Evolutionary conservation across 257 asterid species (phyloP), one percentile per base, ranked within the genome.

Genomic region (Nicotiana paniculata): DNA sequence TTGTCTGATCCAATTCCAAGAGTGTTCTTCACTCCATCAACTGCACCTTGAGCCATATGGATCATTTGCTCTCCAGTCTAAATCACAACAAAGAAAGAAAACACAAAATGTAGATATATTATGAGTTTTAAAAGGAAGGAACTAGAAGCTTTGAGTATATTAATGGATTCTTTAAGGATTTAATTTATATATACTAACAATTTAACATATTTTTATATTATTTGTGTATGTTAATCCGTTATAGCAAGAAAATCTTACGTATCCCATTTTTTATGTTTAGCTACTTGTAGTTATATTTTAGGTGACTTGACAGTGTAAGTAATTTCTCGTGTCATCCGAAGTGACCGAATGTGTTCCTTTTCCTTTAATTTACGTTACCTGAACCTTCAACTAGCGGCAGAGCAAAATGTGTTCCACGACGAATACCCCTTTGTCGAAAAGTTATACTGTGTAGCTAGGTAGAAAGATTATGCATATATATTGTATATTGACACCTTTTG

Each of bases 1-100:
- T 88, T 89, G 1, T 91, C 77, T 43, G 72, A 93, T 24, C 92
- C 87, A 86, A 91, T 86, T 81, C 95, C 95, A 64, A 91, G 90
- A 53, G 93, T 91, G 88, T 89, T 91, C 85, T 91, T 91, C 86
- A 90, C 90, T 11, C 95, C 93, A 81, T 91, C 95, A 15, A 90
- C 80, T 17, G 95, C 95, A 26, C 93, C 93, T 59, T 91, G 93
- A 77, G 95, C 91, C 87, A 89, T 89, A 81, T 79, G 51, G 12
- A 75, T 88, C 81, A 90, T 58, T 76, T 88, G 87, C 72, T 90
- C 95, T 59, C 90, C 92, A 1, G 95, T 91, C 95, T 91, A 30
- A 53, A 82, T 43, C 3, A 3, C n/a, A 61, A 3, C 39, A 54
- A 51, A 24, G n/a, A 32, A 63, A 18, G 4, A 53, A 35, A 24